Percentiles rank a stretch among this genome's conserved stretches.
Evolutionary conservation across 371 early-diverging fungal species (phyloP).

Genomic region (Mucor plumbeus): DNA sequence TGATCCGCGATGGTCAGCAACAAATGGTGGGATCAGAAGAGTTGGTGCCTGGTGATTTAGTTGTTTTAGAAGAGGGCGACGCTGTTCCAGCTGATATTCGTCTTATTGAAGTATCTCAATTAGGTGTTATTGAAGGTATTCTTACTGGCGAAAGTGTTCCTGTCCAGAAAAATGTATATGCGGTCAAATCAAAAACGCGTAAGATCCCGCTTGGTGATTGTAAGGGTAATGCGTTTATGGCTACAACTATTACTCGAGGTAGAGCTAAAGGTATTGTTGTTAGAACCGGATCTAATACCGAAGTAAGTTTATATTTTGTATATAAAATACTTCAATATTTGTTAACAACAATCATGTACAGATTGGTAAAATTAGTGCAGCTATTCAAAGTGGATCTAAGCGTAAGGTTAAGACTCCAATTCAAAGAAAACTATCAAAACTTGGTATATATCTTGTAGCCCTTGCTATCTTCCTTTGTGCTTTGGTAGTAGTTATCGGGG

Average conservation of each 20-base stretch:
- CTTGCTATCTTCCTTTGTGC: constrained; percentile 83
- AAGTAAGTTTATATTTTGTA: constrained; percentile 31
- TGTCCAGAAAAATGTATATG: constrained; percentile 63
- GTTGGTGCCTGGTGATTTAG: constrained; percentile 90
- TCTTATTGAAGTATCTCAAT: constrained; percentile 80
- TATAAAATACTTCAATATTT: not conserved
- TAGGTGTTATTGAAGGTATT: constrained; percentile 85
- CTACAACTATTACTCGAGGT: constrained; percentile 72
- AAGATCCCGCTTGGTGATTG: constrained; percentile 74
- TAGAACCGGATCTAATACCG: constrained; percentile 79
- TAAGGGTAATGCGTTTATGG: constrained; percentile 76
- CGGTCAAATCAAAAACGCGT: constrained; percentile 57
- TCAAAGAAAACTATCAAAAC: constrained; percentile 71
- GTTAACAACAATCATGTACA: constrained; percentile 2
- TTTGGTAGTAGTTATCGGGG: constrained; percentile 82
- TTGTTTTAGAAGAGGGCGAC: constrained; percentile 89
- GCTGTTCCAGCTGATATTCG: constrained; percentile 91
- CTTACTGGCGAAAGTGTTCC: constrained; percentile 89
- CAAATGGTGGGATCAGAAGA: constrained; percentile 72
- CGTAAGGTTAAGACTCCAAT: constrained; percentile 76
- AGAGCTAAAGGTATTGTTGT: constrained; percentile 78
- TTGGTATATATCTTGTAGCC: constrained; percentile 76
- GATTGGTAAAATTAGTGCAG: constrained; percentile 91
- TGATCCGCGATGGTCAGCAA: constrained; percentile 83
- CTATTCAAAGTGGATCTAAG: constrained; percentile 76